Conservation (phyloP, 1,284 basidiomycete genomes). For the Pulveroboletus sp. region DNA sequence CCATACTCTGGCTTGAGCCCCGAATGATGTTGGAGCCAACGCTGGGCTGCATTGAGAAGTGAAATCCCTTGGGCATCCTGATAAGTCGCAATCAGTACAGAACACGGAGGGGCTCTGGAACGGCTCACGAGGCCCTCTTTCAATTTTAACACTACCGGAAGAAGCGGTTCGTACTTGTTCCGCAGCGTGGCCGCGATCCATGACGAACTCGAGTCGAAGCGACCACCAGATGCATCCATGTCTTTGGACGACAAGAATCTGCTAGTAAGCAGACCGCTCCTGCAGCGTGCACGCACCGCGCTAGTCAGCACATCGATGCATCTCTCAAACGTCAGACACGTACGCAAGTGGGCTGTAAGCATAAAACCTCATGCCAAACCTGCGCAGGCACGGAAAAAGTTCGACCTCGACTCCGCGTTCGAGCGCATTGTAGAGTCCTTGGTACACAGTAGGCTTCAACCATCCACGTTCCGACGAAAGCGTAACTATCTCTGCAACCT, state of each 20-base stretch:
- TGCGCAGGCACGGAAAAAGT: slow-evolving; percentile 45
- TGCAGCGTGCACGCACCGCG: not conserved
- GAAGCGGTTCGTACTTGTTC: not conserved
- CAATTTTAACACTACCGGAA: slow-evolving; percentile 6
- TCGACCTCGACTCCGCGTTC: slow-evolving; percentile 46
- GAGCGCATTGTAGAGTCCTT: slow-evolving; percentile 44
- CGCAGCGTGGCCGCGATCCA: not conserved
- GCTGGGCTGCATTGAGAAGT: slow-evolving; percentile 10
- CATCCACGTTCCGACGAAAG: slow-evolving; percentile 38
- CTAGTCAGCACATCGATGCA: not conserved
- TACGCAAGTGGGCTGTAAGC: slow-evolving; percentile 50
- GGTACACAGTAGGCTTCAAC: slow-evolving; percentile 33
- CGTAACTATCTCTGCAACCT: slow-evolving; percentile 41
- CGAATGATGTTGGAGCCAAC: slow-evolving; percentile 36
- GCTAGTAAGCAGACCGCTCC: slow-evolving; percentile 4
- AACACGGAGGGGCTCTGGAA: not conserved
- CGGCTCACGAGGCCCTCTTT: slow-evolving; percentile 5
- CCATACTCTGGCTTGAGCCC: slow-evolving; percentile 20
- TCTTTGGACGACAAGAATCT: not conserved
- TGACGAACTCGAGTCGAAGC: not conserved
- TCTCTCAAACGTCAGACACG: slow-evolving; percentile 6
- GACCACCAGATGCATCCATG: not conserved
- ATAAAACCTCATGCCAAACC: slow-evolving; percentile 47
- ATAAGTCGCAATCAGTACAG: not conserved
- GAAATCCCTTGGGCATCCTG: slow-evolving; percentile 9